These are phyloP conservation scores for Erigeron canadensis DNA, from an alignment of 129 eudicot genomes.

Conservation along the genomic window DNA sequence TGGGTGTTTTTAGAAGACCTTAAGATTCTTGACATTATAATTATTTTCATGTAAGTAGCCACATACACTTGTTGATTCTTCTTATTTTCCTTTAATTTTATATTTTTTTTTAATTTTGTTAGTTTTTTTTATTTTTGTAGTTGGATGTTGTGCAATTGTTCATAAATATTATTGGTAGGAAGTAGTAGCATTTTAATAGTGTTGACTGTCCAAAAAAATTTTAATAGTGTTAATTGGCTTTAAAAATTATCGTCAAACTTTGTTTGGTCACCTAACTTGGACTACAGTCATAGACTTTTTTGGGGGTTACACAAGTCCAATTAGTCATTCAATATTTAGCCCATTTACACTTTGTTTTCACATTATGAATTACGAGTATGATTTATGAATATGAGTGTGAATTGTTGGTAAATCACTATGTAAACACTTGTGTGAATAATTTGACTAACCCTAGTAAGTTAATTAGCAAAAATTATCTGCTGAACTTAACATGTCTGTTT, in stretches of 20 bases:
- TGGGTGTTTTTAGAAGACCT: slow-evolving; percentile 60
- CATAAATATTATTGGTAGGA: slow-evolving; percentile 32
- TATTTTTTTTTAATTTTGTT: slow-evolving; percentile 6
- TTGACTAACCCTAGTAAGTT: too few species aligned
- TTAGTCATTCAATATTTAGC: slow-evolving; percentile 16
- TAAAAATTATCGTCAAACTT: slow-evolving; percentile 29
- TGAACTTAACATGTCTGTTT: too few species aligned
- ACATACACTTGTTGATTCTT: slow-evolving; percentile 3
- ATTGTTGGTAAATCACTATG: too few species aligned
- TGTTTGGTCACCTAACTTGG: slow-evolving; percentile 48
- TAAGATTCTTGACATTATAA: slow-evolving; percentile 14
- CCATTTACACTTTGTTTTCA: slow-evolving; percentile 12
- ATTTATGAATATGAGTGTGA: too few species aligned
- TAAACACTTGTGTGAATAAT: background rate
- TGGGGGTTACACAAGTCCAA: too few species aligned
- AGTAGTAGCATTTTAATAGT: slow-evolving; percentile 29
- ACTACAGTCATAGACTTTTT: slow-evolving; percentile 21
- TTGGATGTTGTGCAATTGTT: slow-evolving; percentile 36
- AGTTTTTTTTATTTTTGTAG: slow-evolving; percentile 6
- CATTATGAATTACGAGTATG: too few species aligned
- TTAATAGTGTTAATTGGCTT: slow-evolving; percentile 32
- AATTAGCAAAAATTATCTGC: too few species aligned
- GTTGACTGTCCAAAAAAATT: too few species aligned
- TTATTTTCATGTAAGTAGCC: slow-evolving; percentile 14
- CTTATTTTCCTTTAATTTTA: background rate